Evolutionary conservation across 805 yeast species (phyloP), one percentile per base, ranked within the genome.

Genomic region (Candida qinlingensis): DNA sequence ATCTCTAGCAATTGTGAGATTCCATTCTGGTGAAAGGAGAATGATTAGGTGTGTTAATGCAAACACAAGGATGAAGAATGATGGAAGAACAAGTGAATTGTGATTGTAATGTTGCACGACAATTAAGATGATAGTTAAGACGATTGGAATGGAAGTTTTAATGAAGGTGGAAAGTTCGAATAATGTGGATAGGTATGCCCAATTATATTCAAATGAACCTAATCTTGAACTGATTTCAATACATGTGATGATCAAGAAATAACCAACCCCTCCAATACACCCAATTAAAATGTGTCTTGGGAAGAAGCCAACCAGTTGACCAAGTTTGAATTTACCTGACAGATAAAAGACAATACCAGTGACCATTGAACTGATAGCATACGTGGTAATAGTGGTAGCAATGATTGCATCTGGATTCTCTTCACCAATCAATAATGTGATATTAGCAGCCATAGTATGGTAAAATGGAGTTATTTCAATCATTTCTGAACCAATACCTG

Each of bases 391-490:
- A 0, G 97, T 89, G 0, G 99, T 94, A 1, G 96, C 83, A 35
- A 90, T 71, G 5, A 89, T 76, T 10, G 76, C 81, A 9, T 74
- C 76, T 37, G 71, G 67, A 27, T 70, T 65, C 3, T 69, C 71
- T 9, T 68, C 75, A 7, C 83, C 83, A 58, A 87, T 72, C 26
- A 74, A 71, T 3, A 67, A 62, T 64, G 83, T 71, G 43, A 94
- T 83, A 11, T 83, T 71, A 29, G 78, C 71, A 1, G 97, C 97
- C 96, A 94, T 91, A 3, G 95, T 77, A 62, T 94, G 99, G 72
- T 92, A 92, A 65, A 94, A 94, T 2, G 99, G 99, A 2, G 97
- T 96, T n/a, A 94, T 89, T 65, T 94, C 99, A 55, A 94, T 94
- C 99, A 94, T 94, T 68, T 94, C 98, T 4, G 96, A 87, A 1